These are phyloP conservation scores for Sporothrix brasiliensis DNA, from an alignment of 2,329 filamentous ascomycete genomes.

Conservation along the genomic window DNA sequence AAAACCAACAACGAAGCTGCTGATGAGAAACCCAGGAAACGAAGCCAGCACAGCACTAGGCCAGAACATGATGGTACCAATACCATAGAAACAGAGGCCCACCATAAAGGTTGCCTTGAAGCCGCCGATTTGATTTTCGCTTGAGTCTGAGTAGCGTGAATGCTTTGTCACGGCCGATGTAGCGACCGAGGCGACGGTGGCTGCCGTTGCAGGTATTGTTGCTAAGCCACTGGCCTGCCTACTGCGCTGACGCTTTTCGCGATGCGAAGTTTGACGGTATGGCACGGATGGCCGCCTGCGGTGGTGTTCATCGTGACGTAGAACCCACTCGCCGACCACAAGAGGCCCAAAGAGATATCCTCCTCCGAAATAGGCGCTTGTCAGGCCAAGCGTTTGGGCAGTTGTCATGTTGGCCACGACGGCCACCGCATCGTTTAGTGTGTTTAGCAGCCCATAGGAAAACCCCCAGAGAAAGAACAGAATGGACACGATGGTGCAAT, in stretches of 20 bases:
- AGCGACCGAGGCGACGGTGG: neutral
- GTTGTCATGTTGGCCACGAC: slow-evolving; percentile 62
- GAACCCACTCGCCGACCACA: slow-evolving; percentile 68
- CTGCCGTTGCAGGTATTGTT: neutral
- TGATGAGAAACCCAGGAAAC: slow-evolving; percentile 76
- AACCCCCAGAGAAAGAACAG: slow-evolving; percentile 86
- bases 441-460: slow-evolving; percentile 83
- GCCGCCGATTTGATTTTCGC: slow-evolving; percentile 58
- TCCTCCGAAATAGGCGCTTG: slow-evolving; percentile 70
- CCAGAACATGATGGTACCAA: slow-evolving; percentile 84
- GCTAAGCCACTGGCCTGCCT: slow-evolving; percentile 3
- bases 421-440: slow-evolving; percentile 73
- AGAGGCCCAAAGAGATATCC: slow-evolving; percentile 71
- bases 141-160: slow-evolving; percentile 21
- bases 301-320: slow-evolving; percentile 67
- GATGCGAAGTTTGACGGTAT: neutral
- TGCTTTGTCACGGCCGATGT: slow-evolving; percentile 2
- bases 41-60: slow-evolving; percentile 73
- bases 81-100: slow-evolving; percentile 73
- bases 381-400: slow-evolving; percentile 67
- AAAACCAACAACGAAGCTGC: slow-evolving; percentile 73
- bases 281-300: slow-evolving; percentile 45
- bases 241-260: neutral
- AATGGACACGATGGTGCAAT: slow-evolving; percentile 73
- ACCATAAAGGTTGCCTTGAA: slow-evolving; percentile 81